Evolutionary conservation across 768 basidiomycete genomes (phyloP), one percentile per base, ranked within the genome.

Genomic region (Leccinum incarnatum): DNA sequence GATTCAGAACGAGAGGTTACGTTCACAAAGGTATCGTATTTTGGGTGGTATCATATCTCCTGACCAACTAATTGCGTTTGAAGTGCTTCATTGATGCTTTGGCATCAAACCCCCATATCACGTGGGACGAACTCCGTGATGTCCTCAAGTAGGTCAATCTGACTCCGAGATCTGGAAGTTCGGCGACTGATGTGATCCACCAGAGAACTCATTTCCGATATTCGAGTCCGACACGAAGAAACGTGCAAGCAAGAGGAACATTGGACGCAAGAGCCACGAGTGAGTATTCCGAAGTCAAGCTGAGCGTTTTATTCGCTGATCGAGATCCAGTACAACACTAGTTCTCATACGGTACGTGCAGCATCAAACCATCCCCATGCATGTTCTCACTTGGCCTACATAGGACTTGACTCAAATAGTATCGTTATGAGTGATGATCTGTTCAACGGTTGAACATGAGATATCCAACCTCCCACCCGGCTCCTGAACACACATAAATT

Each of bases 331-430:
- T 53, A 30, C 34, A 52, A 3, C 8, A 71, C 65, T 19, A 55
- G 53, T 25, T 54, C 51, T n/a, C 48, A 40, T 25, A 45, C 21
- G 57, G 67, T 63, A 58, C 59, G 30, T 42, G 17, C 10, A n/a
- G 8, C 27, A 2, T 68, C 2, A 7, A 52, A 23, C 40, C 40
- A 47, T 10, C 12, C 46, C 15, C 83, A 71, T 42, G 40, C 40
- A 77, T 79, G 8, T 75, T 77, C 6, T 71, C 50, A 50, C 23
- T 9, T 25, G 21, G 3, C 23, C 21, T 47, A 47, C 40, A n/a
- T 14, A 47, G 46, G 46, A 29, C 48, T 70, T 17, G 75, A 73
- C 4, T 2, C 40, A 42, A 10, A 42, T 42, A 42, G 40, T 42
- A 8, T 40, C 37, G 17, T 17, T 40, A 8, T 40, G 17, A 17